Percentiles rank a stretch among this genome's conserved stretches.
Conservation (phyloP, 371 early-diverging fungal species). For the Syncephalastrum racemosum region DNA sequence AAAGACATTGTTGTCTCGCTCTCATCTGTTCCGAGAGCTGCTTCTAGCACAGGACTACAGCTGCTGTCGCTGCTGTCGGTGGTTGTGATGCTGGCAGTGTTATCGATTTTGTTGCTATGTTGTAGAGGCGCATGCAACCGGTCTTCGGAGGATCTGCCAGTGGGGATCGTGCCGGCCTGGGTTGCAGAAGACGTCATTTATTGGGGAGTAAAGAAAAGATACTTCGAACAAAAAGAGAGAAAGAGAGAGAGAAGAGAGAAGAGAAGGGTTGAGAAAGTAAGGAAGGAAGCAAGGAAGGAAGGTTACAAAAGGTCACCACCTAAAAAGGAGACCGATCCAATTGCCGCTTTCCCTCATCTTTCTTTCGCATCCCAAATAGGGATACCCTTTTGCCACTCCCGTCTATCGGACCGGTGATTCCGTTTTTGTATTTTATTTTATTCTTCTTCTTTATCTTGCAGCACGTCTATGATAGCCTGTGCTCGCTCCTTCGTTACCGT, state of each 20-base stretch:
- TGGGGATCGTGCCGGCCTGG: no score
- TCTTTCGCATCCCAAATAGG: constrained; percentile 13
- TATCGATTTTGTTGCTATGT: no score
- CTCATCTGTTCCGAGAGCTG: no score
- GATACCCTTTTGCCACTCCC: constrained; percentile 11
- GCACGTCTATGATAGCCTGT: no score
- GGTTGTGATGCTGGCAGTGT: no score
- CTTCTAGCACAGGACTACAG: not conserved
- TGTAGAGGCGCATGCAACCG: no score
- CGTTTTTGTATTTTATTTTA: constrained; percentile 1
- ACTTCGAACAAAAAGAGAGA: constrained; percentile 7
- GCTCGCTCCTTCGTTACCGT: not conserved
- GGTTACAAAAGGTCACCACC: constrained; percentile 6
- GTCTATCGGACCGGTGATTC: constrained; percentile 10
- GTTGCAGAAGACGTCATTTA: no score
- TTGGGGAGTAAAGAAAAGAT: no score
- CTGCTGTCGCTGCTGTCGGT: not conserved
- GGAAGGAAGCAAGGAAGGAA: constrained; percentile 5
- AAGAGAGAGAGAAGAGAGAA: constrained; percentile 17
- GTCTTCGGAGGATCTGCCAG: no score
- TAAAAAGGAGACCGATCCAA: constrained; percentile 6
- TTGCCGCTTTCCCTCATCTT: constrained; percentile 1
- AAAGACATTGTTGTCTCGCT: constrained; percentile 1
- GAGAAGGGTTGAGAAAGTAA: constrained; percentile 1
- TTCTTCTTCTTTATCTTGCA: no score